Evolutionary conservation across 1,284 basidiomycete species (phyloP).

Genomic region (Trichosporon faecale): DNA sequence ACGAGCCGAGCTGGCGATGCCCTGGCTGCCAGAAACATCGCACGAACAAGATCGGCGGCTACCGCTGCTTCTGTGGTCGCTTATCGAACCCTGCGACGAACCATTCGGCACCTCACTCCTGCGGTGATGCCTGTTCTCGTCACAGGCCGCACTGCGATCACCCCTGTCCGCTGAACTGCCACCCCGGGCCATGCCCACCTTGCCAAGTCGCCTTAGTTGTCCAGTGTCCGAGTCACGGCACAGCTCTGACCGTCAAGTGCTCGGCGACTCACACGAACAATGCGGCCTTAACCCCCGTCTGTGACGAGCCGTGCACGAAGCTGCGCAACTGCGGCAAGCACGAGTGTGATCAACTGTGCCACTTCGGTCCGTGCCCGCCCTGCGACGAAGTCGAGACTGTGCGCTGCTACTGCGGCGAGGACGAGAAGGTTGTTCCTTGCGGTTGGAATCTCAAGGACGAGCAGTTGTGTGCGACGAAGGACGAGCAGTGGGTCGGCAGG

Average conservation of each 20-base stretch:
- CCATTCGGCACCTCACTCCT: conserved; percentile 75
- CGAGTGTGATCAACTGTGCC: conserved; percentile 58
- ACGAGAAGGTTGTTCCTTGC: conserved; percentile 62
- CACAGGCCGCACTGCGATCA: conserved; percentile 60
- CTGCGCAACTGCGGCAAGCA: conserved; percentile 68
- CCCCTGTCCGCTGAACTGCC: conserved; percentile 67
- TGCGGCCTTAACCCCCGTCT: conserved; percentile 58
- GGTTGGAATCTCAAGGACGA: conserved; percentile 58
- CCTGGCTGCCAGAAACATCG: conserved; percentile 80
- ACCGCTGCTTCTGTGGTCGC: conserved; percentile 81
- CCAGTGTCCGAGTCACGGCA: conserved; percentile 67
- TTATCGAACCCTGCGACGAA: conserved; percentile 66
- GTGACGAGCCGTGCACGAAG: conserved; percentile 64
- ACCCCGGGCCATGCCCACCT: conserved; percentile 76
- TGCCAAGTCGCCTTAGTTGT: conserved; percentile 58
- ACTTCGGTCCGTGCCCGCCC: conserved; percentile 65
- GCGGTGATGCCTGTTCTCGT: conserved; percentile 71
- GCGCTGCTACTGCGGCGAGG: conserved; percentile 74
- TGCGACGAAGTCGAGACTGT: conserved; percentile 61
- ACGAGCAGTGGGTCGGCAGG: conserved; percentile 63
- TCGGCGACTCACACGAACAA: conserved; percentile 52
- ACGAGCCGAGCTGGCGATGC: conserved; percentile 67
- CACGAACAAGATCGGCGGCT: conserved; percentile 62
- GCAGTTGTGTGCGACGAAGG: conserved; percentile 36
- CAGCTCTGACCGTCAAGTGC: conserved; percentile 65